Base-by-base conservation (phyloP, 2,329 filamentous ascomycete species). In the Huntiella decipiens region DNA sequence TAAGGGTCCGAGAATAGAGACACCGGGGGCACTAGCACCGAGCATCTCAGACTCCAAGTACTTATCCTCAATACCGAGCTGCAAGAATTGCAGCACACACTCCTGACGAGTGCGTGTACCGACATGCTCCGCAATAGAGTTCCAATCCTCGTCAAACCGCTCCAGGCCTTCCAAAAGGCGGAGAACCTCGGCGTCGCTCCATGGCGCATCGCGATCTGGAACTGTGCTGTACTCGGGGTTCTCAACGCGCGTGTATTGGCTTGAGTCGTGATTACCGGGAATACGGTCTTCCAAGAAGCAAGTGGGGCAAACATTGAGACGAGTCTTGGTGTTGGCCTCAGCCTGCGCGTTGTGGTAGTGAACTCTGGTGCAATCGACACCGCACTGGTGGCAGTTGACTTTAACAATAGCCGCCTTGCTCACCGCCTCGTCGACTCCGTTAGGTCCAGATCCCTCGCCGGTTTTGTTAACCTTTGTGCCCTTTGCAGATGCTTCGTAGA, bases 51-150 rank as follows among this genome's bases (percentile, higher is more conserved):
- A 77, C 55, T 96, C 87, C 7, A 95, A 68, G 57, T 95, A 98
- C 60, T 93, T 92, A 65, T 95, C 88, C 60, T 96, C 91, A 51
- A 98, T 98, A 54, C 95, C 88, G 33, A 98, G 70, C 58, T 95
- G 86, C 52, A 98, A 63, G 66, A 98, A 98, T 59, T 95, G 91
- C 55, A 96, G 71, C 12, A 96, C 88, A 60, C 91, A 98, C 64
- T 98, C 88, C 61, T 98, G 92, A 45, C 85, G 74, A 1, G 86
- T 94, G 50, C 88, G 79, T 2, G 85, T 92, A 42, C 82, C 82
- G 38, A 98, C 91, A 56, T 95, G 83, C 52, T 88, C 85, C 1
- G 92, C 79, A 53, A 98, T 87, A 55, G 84, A 77, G 48, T 82
- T 80, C 91, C 91, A 98, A 62, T 96, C 85, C 51, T 96, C 88